Conservation (phyloP, 371 early-diverging fungal genomes). For the Choanephora cucurbitarum region DNA sequence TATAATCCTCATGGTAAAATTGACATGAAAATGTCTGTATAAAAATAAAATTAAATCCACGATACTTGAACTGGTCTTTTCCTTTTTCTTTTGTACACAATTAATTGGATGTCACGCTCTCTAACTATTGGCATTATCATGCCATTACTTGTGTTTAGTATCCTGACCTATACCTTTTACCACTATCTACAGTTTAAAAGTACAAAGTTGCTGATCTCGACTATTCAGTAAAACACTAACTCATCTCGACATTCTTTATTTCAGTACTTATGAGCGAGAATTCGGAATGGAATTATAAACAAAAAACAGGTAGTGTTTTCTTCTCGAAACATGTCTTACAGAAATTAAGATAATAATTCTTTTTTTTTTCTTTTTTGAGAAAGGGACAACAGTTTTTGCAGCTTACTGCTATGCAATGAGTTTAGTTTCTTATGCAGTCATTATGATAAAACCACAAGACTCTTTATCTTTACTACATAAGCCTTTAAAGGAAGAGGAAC, state of each 20-base stretch:
- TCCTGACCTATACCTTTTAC: constrained; percentile 16
- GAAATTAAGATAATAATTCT: no score
- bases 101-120: background rate
- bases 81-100: background rate
- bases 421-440: constrained; percentile 13
- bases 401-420: constrained; percentile 6
- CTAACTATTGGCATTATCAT: constrained; percentile 7
- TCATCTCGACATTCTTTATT: no score
- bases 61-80: no score
- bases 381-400: background rate
- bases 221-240: background rate
- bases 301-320: no score
- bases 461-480: background rate
- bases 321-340: no score
- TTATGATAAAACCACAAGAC: constrained; percentile 8
- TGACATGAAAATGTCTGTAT: constrained; percentile 96
- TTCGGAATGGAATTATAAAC: no score
- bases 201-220: background rate
- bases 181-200: constrained; percentile 7
- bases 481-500: background rate
- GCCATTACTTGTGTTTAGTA: constrained; percentile 15
- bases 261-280: no score
- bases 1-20: constrained; percentile 93
- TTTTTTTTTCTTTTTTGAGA: no score
- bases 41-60: constrained; percentile 23